These are phyloP conservation scores for Populus hybrid DNA, from an alignment of 441 rosid species.

Conservation along the genomic window DNA sequence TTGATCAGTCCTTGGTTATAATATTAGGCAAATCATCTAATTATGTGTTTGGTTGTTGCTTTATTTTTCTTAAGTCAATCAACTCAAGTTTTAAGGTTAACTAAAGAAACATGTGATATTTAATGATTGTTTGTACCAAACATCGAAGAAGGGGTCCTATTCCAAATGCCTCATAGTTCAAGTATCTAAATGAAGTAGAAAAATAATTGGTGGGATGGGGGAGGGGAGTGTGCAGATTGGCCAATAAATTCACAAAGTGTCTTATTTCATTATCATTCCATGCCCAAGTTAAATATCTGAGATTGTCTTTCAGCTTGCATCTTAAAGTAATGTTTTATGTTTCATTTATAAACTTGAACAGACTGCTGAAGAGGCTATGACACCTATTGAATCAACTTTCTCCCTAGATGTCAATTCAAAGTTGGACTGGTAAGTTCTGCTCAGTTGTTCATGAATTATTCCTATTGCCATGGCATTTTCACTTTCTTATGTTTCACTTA, in stretches of 20 bases:
- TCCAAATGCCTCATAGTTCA: background rate
- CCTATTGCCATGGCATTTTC: background rate
- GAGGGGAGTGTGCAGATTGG: background rate
- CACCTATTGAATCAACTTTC: constrained; percentile 95
- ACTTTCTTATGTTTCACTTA: background rate
- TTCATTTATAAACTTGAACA: constrained; percentile 32
- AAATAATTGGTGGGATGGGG: background rate
- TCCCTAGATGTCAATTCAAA: constrained; percentile 92
- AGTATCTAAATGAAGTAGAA: background rate
- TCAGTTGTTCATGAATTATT: constrained; percentile 7
- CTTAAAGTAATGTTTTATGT: constrained; percentile 4
- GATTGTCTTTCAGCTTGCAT: constrained; percentile 3
- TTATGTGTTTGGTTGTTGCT: background rate
- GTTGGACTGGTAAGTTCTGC: constrained; percentile 73
- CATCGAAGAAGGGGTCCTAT: background rate
- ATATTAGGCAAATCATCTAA: background rate
- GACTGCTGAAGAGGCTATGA: constrained; percentile 99
- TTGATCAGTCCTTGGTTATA: background rate
- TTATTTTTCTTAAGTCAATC: background rate
- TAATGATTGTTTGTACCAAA: background rate
- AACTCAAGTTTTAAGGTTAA: background rate
- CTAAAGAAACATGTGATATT: background rate
- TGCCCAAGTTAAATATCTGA: background rate
- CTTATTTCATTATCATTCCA: background rate
- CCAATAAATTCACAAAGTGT: background rate